Evolutionary conservation across 2,329 filamentous ascomycete species (phyloP).

Genomic region (Fusarium dlaminii): DNA sequence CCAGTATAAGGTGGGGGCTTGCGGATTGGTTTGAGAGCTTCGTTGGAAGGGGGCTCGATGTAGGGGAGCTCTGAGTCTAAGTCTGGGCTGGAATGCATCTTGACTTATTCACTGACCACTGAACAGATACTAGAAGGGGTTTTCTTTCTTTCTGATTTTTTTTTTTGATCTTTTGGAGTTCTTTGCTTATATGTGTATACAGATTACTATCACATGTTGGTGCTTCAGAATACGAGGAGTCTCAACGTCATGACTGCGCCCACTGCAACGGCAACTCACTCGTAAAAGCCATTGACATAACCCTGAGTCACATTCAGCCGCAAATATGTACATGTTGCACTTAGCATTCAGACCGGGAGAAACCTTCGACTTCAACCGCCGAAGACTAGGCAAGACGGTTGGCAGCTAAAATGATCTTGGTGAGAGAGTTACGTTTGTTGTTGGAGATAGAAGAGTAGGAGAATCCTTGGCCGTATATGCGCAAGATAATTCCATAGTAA

Average conservation of each 20-base stretch:
- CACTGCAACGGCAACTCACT: conserved; percentile 72
- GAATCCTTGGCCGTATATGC: not conserved
- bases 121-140: too few relatives aligned
- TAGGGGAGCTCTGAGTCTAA: not conserved
- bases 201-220: not conserved
- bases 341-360: not conserved
- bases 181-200: not conserved
- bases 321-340: too few relatives aligned
- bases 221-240: not conserved
- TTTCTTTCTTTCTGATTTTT: too few relatives aligned
- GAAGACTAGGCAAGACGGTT: not conserved
- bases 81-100: not conserved
- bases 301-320: not conserved
- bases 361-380: fast-evolving
- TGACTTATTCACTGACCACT: too few relatives aligned
- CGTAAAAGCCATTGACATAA: conserved; percentile 52
- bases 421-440: not conserved
- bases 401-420: not conserved
- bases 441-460: not conserved
- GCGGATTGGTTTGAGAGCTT: not conserved
- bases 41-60: conserved; percentile 7
- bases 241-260: conserved; percentile 56
- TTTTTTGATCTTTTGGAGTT: not conserved
- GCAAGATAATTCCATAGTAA: too few relatives aligned
- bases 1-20: conserved; percentile 20